phyloP scores from a whole-genome alignment of 129 eudicot genomes.

The Ambrosia trifida region DNA sequence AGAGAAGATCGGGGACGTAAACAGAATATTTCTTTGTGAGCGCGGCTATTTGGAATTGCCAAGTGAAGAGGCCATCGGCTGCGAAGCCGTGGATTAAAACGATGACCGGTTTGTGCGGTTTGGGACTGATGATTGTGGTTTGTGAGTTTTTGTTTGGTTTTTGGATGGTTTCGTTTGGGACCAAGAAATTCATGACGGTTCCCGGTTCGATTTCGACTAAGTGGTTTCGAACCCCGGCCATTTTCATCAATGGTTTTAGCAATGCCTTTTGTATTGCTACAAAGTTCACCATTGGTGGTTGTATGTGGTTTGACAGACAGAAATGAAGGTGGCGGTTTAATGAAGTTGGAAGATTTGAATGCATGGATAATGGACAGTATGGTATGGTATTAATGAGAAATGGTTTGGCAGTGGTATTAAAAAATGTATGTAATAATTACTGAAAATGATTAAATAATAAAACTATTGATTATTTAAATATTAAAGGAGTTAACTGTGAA shows the following conservation, averaged over 20 bases:
- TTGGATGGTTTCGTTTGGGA: constrained; percentile 60
- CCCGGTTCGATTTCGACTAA: constrained; percentile 62
- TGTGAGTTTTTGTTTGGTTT: constrained; percentile 39
- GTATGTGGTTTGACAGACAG: neutral
- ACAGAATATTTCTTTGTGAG: constrained; percentile 67
- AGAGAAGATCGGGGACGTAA: constrained; percentile 85
- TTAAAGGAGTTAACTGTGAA: too few species aligned
- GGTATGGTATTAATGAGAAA: too few species aligned
- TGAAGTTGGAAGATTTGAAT: too few species aligned
- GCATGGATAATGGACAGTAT: too few species aligned
- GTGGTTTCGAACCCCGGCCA: constrained; percentile 67
- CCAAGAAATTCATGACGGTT: constrained; percentile 77
- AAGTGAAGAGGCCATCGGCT: constrained; percentile 78
- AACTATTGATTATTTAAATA: too few species aligned
- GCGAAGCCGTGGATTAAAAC: constrained; percentile 88
- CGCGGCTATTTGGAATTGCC: constrained; percentile 77
- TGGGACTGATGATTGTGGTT: constrained; percentile 27
- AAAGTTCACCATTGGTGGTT: constrained; percentile 68
- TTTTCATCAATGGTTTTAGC: constrained; percentile 56
- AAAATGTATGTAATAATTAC: too few species aligned
- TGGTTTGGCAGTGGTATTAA: too few species aligned
- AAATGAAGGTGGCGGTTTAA: neutral
- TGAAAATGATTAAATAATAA: too few species aligned
- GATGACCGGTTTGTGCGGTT: constrained; percentile 61
- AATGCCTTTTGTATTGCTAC: constrained; percentile 69